Conservation (phyloP, 352 stramenopile species). For the Pythium myriotylum region DNA sequence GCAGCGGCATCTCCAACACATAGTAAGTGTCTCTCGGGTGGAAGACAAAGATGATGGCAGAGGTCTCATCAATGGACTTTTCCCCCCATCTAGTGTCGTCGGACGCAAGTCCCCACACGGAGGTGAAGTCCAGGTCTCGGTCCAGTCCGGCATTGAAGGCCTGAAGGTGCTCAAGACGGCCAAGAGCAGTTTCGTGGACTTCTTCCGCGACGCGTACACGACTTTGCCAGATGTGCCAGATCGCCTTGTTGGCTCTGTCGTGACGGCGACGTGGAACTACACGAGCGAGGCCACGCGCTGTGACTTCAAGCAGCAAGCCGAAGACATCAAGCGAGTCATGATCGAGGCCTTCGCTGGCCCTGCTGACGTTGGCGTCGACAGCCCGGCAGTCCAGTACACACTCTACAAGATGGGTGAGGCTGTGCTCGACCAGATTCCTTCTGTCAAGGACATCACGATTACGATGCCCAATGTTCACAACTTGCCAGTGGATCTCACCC, state of each 20-base stretch:
- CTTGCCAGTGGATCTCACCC: constrained; percentile 81
- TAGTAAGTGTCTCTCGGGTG: constrained; percentile 44
- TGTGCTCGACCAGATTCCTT: constrained; percentile 64
- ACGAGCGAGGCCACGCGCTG: constrained; percentile 36
- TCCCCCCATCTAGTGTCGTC: constrained; percentile 39
- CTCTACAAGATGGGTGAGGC: constrained; percentile 88
- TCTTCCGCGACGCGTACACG: constrained; percentile 83
- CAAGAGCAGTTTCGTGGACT: constrained; percentile 87
- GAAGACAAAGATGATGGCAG: not conserved
- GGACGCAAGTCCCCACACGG: constrained; percentile 45
- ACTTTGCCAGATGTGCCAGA: constrained; percentile 78
- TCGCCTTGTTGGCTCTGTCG: constrained; percentile 73
- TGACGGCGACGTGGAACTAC: constrained; percentile 82
- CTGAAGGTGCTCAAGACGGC: constrained; percentile 90
- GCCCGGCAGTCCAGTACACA: constrained; percentile 81
- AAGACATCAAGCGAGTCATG: constrained; percentile 66
- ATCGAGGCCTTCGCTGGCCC: constrained; percentile 82
- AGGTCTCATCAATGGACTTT: not conserved
- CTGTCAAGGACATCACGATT: constrained; percentile 77
- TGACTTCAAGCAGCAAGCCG: constrained; percentile 46
- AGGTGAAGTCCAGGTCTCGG: constrained; percentile 40
- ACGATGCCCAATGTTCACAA: constrained; percentile 91
- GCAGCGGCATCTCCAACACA: constrained; percentile 54
- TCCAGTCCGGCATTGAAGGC: constrained; percentile 59
- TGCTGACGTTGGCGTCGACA: constrained; percentile 71